Conservation (phyloP, 1,284 basidiomycete genomes). For the Pisolithus thermaeus region DNA sequence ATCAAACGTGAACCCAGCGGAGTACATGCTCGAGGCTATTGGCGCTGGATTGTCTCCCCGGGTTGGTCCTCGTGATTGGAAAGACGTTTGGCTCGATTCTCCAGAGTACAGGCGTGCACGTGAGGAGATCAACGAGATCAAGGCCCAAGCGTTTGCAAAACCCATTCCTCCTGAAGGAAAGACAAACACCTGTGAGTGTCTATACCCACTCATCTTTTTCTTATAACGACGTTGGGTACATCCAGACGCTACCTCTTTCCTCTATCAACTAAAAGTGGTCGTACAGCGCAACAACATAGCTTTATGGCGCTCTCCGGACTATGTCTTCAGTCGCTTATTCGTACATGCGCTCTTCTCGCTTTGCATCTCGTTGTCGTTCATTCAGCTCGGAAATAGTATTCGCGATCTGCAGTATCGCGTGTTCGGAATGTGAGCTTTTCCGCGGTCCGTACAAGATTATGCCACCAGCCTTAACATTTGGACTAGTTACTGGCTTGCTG, state of each 20-base stretch:
- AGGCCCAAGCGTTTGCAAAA: constrained; percentile 35
- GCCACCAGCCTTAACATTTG: constrained; percentile 6
- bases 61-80: constrained; percentile 71
- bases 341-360: constrained; percentile 73
- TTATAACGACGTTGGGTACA: neutral
- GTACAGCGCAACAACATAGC: constrained; percentile 69
- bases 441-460: neutral
- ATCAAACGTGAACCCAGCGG: constrained; percentile 53
- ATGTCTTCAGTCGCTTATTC: constrained; percentile 80
- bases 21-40: constrained; percentile 66
- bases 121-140: constrained; percentile 41
- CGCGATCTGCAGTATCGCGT: constrained; percentile 82
- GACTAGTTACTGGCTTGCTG: constrained; percentile 58
- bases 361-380: constrained; percentile 79
- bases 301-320: constrained; percentile 81
- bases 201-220: neutral
- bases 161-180: constrained; percentile 35
- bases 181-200: constrained; percentile 41
- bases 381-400: constrained; percentile 63
- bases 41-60: constrained; percentile 66
- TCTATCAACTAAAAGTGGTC: constrained; percentile 75
- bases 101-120: constrained; percentile 36
- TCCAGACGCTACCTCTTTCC: constrained; percentile 71
- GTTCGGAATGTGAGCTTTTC: constrained; percentile 59
- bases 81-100: constrained; percentile 65